Conservation (phyloP, 805 yeast genomes). For the Millerozyma miso region DNA sequence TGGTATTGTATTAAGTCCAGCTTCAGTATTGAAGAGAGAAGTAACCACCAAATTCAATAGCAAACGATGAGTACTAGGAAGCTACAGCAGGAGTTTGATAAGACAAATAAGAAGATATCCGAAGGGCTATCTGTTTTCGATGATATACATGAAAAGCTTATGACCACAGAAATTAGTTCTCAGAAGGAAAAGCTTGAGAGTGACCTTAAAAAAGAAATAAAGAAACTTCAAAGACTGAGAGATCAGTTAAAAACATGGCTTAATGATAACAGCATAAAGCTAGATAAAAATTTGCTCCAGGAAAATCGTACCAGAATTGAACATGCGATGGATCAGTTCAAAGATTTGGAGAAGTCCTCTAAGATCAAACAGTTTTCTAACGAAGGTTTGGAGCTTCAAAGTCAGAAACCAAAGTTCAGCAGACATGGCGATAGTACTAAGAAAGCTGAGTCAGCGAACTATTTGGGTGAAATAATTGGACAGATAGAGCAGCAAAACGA, state of each 20-base stretch:
- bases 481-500: conserved; percentile 82
- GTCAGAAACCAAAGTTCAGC: conserved; percentile 25
- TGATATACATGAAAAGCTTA: conserved; percentile 78
- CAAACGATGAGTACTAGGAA: conserved; percentile 38
- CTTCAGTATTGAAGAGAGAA: not conserved
- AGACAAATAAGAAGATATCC: conserved; percentile 81
- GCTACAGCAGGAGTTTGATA: conserved; percentile 76
- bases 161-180: conserved; percentile 72
- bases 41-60: not conserved
- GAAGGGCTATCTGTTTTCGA: conserved; percentile 90
- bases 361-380: conserved; percentile 92
- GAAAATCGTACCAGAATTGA: conserved; percentile 72
- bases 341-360: conserved; percentile 87
- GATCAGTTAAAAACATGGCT: conserved; percentile 96
- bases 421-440: conserved; percentile 60
- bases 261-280: conserved; percentile 86
- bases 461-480: conserved; percentile 67
- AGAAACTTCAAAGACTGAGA: conserved; percentile 86
- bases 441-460: conserved; percentile 66
- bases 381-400: conserved; percentile 79
- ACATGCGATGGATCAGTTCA: conserved; percentile 94
- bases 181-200: conserved; percentile 92
- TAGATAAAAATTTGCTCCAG: conserved; percentile 40
- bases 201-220: conserved; percentile 91
- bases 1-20: not conserved